Conservation (phyloP, 2,329 filamentous ascomycete genomes). For the Nothophaeocryptopus gaeumannii region DNA sequence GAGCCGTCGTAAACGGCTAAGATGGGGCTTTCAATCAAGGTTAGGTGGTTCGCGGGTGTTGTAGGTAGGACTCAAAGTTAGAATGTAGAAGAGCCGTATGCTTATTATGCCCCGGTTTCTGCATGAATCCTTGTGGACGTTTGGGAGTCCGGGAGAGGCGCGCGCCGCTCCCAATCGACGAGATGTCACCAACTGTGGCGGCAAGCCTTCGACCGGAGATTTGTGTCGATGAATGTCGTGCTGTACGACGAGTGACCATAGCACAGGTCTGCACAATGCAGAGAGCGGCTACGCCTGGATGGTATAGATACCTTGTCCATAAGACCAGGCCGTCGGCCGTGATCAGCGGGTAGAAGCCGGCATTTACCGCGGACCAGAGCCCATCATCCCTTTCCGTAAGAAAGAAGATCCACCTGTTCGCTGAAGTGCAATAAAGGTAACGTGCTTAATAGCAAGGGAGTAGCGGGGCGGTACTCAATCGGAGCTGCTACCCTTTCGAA, state of each 20-base stretch:
- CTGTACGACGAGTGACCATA: no score
- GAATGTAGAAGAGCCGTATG: slow-evolving; percentile 16
- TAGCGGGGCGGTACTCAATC: slow-evolving; percentile 32
- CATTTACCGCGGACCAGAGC: slow-evolving; percentile 21
- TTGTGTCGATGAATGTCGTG: not conserved
- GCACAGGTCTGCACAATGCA: not conserved
- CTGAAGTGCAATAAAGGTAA: slow-evolving; percentile 24
- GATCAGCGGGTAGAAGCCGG: slow-evolving; percentile 17
- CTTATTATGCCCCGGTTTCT: slow-evolving; percentile 22
- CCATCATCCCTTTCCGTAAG: slow-evolving; percentile 20
- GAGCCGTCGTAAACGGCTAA: slow-evolving; percentile 16
- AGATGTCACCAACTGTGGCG: slow-evolving; percentile 22
- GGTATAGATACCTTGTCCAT: slow-evolving; percentile 14
- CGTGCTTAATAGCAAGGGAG: slow-evolving; percentile 26
- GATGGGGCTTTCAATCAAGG: slow-evolving; percentile 18
- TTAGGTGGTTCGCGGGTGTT: slow-evolving; percentile 20
- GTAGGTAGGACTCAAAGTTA: slow-evolving; percentile 17
- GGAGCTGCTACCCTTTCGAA: slow-evolving; percentile 32
- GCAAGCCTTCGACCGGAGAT: slow-evolving; percentile 16
- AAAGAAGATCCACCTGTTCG: slow-evolving; percentile 26
- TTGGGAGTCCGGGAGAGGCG: slow-evolving; percentile 24
- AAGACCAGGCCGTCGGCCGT: slow-evolving; percentile 8
- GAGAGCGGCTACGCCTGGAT: not conserved
- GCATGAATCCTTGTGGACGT: slow-evolving; percentile 21
- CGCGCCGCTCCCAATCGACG: slow-evolving; percentile 23